Base-by-base conservation (phyloP, 2,329 filamentous ascomycete genomes). In the Arthrobotrys entomopaga region DNA sequence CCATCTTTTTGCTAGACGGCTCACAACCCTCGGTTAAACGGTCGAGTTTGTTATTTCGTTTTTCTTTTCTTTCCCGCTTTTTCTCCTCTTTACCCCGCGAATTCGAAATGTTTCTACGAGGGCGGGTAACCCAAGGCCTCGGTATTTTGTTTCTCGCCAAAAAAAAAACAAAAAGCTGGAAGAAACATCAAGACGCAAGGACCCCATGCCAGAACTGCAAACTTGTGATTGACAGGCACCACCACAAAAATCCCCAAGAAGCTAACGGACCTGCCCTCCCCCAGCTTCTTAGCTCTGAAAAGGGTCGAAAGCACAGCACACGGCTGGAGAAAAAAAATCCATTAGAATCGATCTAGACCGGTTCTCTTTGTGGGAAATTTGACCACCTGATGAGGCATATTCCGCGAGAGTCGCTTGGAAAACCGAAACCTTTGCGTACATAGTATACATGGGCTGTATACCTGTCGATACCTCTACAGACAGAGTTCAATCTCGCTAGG, bases 131-230 rank as follows among this genome's bases (percentile, higher is more conserved):
- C 67, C 67, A 65, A 61, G 60, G 54, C 34, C 67, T 72, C 67
- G 67, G 67, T 60, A 72, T 59, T 54, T 19, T 72, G 67, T 72
- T 58, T 72, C 67, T 72, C 67, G 67, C 67, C 67, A 72, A 69
- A 67, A 40, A 61, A 34, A 56, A 22, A 19, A 50, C 46, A 61
- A 34, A 56, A 22, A 19, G 22, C 46, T 50, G 46, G 38, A 69
- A 48, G 15, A 48, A 34, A 59, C 15, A 2, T 34, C 10, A 7
- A 34, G 38, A 59, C 3, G 22, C 56, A 29, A 48, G 56, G 38
- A 8, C 46, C 46, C 46, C 54, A 67, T 60, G 46, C 38, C 24
- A 26, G 10, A 10, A 2, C 20, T 29, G 19, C 13, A 13, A 56
- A 48, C 46, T 13, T 48, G 34, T 49, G 65, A 69, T 69, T 69